phyloP scores from a whole-genome alignment of 805 yeast species.

The Clavispora phyllophila region DNA sequence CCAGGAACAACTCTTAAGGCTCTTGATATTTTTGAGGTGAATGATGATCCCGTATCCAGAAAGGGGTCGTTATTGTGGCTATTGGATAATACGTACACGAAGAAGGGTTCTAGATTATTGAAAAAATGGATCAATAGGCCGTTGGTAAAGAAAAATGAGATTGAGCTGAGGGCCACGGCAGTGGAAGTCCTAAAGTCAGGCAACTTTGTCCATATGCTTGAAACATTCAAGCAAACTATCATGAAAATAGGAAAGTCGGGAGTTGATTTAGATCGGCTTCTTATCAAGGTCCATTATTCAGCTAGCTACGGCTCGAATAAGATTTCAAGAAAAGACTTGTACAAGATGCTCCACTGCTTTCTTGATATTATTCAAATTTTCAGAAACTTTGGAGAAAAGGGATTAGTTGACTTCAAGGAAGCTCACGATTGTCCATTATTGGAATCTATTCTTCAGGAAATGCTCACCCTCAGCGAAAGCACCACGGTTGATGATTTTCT shows the following conservation, averaged over 20 bases:
- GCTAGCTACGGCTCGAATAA: constrained; percentile 25
- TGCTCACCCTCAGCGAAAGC: constrained; percentile 29
- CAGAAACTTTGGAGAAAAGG: constrained; percentile 10
- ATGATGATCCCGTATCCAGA: constrained; percentile 45
- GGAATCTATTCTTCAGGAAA: constrained; percentile 27
- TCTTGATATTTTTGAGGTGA: constrained; percentile 69
- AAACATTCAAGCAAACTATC: constrained; percentile 23
- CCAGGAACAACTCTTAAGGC: constrained; percentile 64
- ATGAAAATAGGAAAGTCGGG: constrained; percentile 22
- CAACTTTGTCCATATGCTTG: constrained; percentile 29
- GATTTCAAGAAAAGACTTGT: constrained; percentile 57
- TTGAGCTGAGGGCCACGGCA: constrained; percentile 62
- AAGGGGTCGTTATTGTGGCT: constrained; percentile 77
- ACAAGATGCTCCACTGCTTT: constrained; percentile 45
- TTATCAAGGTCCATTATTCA: constrained; percentile 57
- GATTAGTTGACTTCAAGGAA: constrained; percentile 6
- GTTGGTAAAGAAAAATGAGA: constrained; percentile 45
- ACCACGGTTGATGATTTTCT: constrained; percentile 33
- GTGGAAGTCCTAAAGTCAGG: constrained; percentile 25
- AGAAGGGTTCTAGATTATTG: constrained; percentile 66
- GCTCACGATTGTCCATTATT: constrained; percentile 34
- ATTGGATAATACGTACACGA: constrained; percentile 73
- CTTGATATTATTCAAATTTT: constrained; percentile 26
- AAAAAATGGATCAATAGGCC: constrained; percentile 76
- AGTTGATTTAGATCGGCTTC: constrained; percentile 56